A percentile compares a stretch with the other conserved stretches of the same genome.
These are phyloP conservation scores for Neurospora intermedia DNA, from an alignment of 495 filamentous ascomycete species.

Conservation along the genomic window DNA sequence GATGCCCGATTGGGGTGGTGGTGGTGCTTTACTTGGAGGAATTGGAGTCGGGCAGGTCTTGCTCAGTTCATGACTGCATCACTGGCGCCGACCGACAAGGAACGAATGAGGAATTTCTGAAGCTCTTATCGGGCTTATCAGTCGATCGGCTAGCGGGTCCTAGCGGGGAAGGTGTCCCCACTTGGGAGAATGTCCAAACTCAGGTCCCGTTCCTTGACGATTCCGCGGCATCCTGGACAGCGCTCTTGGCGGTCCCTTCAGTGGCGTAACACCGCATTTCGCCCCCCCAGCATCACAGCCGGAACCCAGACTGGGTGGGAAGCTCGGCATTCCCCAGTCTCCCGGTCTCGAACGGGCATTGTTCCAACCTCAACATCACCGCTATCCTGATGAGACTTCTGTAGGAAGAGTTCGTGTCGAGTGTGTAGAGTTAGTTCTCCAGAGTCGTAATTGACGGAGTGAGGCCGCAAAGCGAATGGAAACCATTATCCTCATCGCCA, in stretches of 20 bases:
- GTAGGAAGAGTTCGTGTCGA: not conserved
- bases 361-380: not conserved
- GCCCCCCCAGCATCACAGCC: not conserved
- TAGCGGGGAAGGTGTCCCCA: not conserved
- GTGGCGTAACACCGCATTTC: conserved; percentile 1
- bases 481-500: not conserved
- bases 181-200: not conserved
- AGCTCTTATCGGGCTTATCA: conserved; percentile 18
- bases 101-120: conserved; percentile 4
- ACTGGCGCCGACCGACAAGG: not conserved
- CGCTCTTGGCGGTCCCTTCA: not conserved
- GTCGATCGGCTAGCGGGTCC: not conserved
- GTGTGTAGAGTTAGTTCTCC: not conserved
- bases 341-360: not conserved
- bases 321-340: not conserved
- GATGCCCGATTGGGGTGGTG: not conserved
- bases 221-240: not conserved
- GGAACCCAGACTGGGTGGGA: not conserved
- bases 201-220: not conserved
- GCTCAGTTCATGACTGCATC: not conserved
- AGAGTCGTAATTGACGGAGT: not conserved
- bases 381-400: not conserved
- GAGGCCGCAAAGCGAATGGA: not conserved
- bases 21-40: not conserved
- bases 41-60: not conserved